phyloP scores from a whole-genome alignment of 495 filamentous ascomycete genomes.

The Hyphodiscus hymeniophilus region DNA sequence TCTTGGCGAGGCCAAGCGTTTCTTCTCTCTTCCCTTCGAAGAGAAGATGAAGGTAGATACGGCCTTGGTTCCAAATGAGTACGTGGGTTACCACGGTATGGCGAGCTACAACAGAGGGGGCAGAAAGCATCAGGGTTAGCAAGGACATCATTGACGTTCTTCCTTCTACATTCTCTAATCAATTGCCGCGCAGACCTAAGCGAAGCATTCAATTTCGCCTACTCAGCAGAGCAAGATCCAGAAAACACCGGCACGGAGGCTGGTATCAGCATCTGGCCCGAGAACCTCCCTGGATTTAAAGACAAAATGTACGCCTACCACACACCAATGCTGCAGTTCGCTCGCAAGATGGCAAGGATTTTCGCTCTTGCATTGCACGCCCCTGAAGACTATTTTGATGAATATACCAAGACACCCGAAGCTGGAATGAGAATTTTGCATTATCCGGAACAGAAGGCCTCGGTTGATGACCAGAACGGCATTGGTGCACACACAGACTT shows the following conservation, averaged over 20 bases:
- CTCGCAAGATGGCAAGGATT: not conserved
- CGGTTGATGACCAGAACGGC: constrained; percentile 13
- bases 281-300: constrained; percentile 17
- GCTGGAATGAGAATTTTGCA: not conserved
- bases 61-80: constrained; percentile 28
- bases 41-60: constrained; percentile 34
- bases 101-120: constrained; percentile 30
- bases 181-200: constrained; percentile 26
- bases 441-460: not conserved
- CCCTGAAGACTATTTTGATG: constrained; percentile 1
- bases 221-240: constrained; percentile 28
- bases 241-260: not conserved
- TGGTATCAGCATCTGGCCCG: constrained; percentile 16
- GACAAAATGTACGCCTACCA: constrained; percentile 26
- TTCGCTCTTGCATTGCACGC: not conserved
- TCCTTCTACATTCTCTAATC: no score
- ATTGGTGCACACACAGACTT: constrained; percentile 50
- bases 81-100: constrained; percentile 20
- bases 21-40: constrained; percentile 33
- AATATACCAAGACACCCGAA: not conserved
- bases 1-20: constrained; percentile 28
- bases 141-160: constrained; percentile 16
- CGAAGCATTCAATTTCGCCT: constrained; percentile 36
- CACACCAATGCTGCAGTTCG: not conserved
- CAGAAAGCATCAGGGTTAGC: constrained; percentile 26